phyloP scores from a whole-genome alignment of 2,329 filamentous ascomycete species.

The Chrysoporthe cubensis region DNA sequence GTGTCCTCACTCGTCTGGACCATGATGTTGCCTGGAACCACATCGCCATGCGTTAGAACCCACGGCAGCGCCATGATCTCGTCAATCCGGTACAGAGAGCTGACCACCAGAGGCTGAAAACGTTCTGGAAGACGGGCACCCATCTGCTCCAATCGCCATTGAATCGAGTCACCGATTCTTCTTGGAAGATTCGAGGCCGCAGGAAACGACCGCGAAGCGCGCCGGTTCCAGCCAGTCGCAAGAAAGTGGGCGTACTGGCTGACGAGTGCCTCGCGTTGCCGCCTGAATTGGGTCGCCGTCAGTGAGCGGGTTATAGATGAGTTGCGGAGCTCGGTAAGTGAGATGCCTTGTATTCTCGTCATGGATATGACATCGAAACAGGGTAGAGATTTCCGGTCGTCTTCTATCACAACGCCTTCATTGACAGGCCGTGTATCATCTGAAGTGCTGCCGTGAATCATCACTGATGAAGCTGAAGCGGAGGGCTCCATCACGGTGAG shows the following conservation, averaged over 20 bases:
- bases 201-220: slow-evolving; percentile 10
- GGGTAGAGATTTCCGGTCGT: slow-evolving; percentile 19
- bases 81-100: slow-evolving; percentile 36
- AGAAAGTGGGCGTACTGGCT: slow-evolving; percentile 48
- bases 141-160: slow-evolving; percentile 45
- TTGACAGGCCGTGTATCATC: slow-evolving; percentile 17
- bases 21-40: slow-evolving; percentile 62
- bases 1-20: slow-evolving; percentile 35
- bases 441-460: background rate
- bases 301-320: background rate
- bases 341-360: slow-evolving; percentile 46
- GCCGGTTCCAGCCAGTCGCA: slow-evolving; percentile 41
- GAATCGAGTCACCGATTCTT: slow-evolving; percentile 47
- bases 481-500: slow-evolving; percentile 39
- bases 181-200: slow-evolving; percentile 32
- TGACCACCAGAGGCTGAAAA: slow-evolving; percentile 36
- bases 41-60: slow-evolving; percentile 64
- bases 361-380: slow-evolving; percentile 47
- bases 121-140: slow-evolving; percentile 41
- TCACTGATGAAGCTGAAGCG: background rate
- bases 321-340: slow-evolving; percentile 41
- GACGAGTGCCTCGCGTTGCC: slow-evolving; percentile 40
- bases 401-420: slow-evolving; percentile 28
- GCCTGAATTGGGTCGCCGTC: background rate
- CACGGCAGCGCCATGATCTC: slow-evolving; percentile 52